Evolutionary conservation across 2,329 filamentous ascomycete species (phyloP), one percentile per base, ranked within the genome.

Genomic region (Waltergamsia citrina): DNA sequence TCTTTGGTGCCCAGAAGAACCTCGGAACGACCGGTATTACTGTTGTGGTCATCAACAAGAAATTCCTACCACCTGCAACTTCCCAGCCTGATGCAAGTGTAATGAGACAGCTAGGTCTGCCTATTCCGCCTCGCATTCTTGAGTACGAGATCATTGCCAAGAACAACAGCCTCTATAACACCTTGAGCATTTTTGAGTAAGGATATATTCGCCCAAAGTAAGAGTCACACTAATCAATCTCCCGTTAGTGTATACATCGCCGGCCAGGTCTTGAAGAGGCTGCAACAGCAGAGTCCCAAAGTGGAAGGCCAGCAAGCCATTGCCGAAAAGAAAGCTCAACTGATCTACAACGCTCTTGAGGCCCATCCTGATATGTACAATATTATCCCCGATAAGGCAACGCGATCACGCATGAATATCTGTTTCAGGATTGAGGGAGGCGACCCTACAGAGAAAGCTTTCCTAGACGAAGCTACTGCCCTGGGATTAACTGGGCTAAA

Each of bases 151-250:
- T 75, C 0, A 81, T 92, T 44, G 81, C 84, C 26, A 93, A 93
- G 68, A 93, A 93, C 63, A 92, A 94, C 64, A 92, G 83, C 46
- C 70, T 96, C 19, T 96, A 96, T 66, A 96, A 96, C 61, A 96
- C 90, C 0, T 65, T 96, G 9, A 88, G 85, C 49, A 94, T 96
- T 50, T 94, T 96, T 50, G 88, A 76, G 74, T 77, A 56, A 51
- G 71, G 60, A 26, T 6, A 30, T 6, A 16, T 10, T 16, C 5
- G 15, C 11, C 14, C 28, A 19, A 19, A 7, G 29, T 20, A 12
- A 30, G 17, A 30, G 26, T 10, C n/a, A n/a, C 8, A 24, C 22
- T 24, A 24, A n/a, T n/a, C 4, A 21, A 15, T 25, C 19, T 23
- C 29, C 10, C 16, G 10, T 7, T 6, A 76, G 90, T 54, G 83